Evolutionary conservation across 305 asterid species (phyloP).

Genomic region (Fraxinus paxiana): DNA sequence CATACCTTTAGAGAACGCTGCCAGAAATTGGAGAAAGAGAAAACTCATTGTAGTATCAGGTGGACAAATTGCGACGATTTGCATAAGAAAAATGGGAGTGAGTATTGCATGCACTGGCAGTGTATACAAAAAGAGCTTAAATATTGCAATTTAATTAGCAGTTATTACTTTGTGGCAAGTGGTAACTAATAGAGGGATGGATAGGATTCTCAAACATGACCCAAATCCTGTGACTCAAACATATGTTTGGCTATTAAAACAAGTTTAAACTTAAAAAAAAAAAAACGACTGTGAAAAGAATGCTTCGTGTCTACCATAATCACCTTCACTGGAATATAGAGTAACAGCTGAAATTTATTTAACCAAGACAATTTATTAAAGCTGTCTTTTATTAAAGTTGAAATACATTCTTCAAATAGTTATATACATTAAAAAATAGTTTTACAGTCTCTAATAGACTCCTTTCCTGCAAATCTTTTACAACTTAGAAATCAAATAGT

Average conservation of each 20-base stretch:
- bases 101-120: constrained; percentile 3
- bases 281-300: neutral
- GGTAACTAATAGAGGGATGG: constrained; percentile 1
- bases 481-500: neutral
- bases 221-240: neutral
- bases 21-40: constrained; percentile 34
- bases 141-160: neutral
- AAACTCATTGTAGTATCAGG: constrained; percentile 30
- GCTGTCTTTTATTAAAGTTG: neutral
- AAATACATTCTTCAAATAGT: neutral
- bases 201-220: neutral
- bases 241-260: neutral
- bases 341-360: neutral
- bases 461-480: neutral
- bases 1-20: constrained; percentile 94
- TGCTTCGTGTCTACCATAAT: neutral
- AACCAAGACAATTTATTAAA: neutral
- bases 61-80: constrained; percentile 16
- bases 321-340: neutral
- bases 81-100: constrained; percentile 7
- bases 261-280: neutral
- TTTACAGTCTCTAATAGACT: neutral
- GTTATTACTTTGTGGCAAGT: neutral
- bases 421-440: neutral
- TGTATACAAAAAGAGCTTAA: neutral